Percentiles rank a stretch among this genome's conserved stretches.
These are phyloP conservation scores for Trichomonascaceae sp. DNA, from an alignment of 1,139 yeast genomes.

Conservation along the genomic window DNA sequence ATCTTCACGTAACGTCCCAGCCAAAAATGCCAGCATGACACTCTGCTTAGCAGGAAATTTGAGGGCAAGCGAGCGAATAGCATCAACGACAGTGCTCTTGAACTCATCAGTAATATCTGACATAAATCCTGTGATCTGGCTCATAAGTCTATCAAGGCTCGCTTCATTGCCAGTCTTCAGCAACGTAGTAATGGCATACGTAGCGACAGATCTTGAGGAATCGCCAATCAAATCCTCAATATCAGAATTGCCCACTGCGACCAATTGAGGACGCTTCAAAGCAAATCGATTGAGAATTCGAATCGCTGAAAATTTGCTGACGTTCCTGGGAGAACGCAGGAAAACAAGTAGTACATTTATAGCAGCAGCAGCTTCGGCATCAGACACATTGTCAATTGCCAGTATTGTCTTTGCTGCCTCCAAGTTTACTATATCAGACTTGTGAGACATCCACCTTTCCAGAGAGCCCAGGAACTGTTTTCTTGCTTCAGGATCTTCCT, in stretches of 20 bases:
- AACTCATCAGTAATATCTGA: constrained; percentile 95
- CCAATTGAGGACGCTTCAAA: constrained; percentile 70
- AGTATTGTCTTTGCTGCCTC: constrained; percentile 89
- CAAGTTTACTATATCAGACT: constrained; percentile 83
- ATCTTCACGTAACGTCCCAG: constrained; percentile 83
- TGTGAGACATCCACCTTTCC: constrained; percentile 67
- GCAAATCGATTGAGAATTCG: constrained; percentile 84
- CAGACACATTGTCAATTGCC: constrained; percentile 51
- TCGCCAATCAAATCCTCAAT: constrained; percentile 84
- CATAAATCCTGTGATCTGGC: constrained; percentile 83
- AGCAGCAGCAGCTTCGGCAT: constrained; percentile 59
- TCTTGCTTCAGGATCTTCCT: constrained; percentile 44
- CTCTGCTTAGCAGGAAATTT: constrained; percentile 91
- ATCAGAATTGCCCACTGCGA: constrained; percentile 69
- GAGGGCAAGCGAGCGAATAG: constrained; percentile 83
- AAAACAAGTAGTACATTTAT: constrained; percentile 68
- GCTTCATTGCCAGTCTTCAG: constrained; percentile 92
- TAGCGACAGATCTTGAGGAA: constrained; percentile 86
- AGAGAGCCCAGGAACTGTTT: constrained; percentile 53
- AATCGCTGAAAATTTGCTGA: constrained; percentile 88
- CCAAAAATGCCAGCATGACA: constrained; percentile 72
- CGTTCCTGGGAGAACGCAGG: constrained; percentile 81
- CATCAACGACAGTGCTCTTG: constrained; percentile 89
- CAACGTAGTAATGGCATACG: constrained; percentile 95
- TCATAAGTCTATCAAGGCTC: constrained; percentile 81